These are phyloP conservation scores for Meyerozyma athensensis DNA, from an alignment of 1,139 yeast genomes.

Conservation along the genomic window DNA sequence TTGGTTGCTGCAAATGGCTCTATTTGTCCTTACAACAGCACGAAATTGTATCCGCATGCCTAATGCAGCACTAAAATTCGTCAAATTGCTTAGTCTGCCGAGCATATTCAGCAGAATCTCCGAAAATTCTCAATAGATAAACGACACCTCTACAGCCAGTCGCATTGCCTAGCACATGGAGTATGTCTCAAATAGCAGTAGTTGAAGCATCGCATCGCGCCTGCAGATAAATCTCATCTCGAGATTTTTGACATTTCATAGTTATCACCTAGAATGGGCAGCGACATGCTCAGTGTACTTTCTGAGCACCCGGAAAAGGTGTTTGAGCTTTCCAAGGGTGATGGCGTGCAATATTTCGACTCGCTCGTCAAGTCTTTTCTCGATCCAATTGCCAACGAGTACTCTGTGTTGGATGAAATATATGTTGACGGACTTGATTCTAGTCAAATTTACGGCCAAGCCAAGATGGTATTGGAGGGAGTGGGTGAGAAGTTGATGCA, in stretches of 20 bases:
- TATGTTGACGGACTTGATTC: conserved; percentile 85
- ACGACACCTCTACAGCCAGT: too few species aligned
- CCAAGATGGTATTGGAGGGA: conserved; percentile 74
- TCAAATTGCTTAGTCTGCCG: too few species aligned
- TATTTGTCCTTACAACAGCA: not conserved
- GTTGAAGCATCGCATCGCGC: too few species aligned
- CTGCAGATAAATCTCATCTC: conserved; percentile 4
- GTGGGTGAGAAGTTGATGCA: conserved; percentile 55
- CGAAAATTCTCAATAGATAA: too few species aligned
- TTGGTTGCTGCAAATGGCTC: not conserved
- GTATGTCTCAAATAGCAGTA: too few species aligned
- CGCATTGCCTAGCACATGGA: too few species aligned
- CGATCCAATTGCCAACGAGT: conserved; percentile 60
- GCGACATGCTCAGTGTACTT: not conserved
- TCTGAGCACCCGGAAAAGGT: conserved; percentile 4
- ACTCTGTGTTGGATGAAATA: conserved; percentile 75
- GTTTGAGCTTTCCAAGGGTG: conserved; percentile 2
- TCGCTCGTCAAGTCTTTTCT: conserved; percentile 47
- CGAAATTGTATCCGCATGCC: too few species aligned
- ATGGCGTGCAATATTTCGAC: conserved; percentile 19
- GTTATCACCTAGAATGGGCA: not conserved
- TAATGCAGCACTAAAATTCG: too few species aligned
- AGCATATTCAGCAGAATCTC: too few species aligned
- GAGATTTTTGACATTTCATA: not conserved
- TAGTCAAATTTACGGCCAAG: conserved; percentile 91